Percentiles rank a stretch among this genome's conserved stretches.
Conservation (phyloP, 2,329 filamentous ascomycete species). For the Zymoseptoria pseudotritici region DNA sequence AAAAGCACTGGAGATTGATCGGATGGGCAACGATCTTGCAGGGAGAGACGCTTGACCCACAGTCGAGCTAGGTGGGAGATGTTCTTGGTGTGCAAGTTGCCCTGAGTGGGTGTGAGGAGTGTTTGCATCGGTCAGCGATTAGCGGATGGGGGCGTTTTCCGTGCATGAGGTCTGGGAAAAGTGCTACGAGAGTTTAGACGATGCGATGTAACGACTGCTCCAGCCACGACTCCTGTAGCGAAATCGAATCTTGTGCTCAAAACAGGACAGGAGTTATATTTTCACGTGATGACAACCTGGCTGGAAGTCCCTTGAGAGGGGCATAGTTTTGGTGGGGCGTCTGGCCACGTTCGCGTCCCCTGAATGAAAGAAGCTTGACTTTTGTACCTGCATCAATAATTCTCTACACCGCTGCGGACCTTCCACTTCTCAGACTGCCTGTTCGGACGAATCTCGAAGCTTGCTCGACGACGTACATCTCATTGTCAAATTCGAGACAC, state of each 20-base stretch:
- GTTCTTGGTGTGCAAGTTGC: neutral
- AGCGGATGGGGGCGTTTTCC: neutral
- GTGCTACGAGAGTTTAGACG: neutral
- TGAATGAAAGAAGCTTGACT: neutral
- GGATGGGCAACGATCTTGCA: conserved; percentile 52
- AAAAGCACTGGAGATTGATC: conserved; percentile 97
- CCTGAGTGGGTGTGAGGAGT: neutral
- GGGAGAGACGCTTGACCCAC: conserved; percentile 20
- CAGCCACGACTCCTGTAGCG: neutral
- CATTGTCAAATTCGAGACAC: neutral
- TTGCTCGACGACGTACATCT: neutral
- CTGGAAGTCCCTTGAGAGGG: neutral
- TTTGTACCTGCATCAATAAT: neutral
- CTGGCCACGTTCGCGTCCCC: neutral
- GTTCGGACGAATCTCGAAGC: neutral
- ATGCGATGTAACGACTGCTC: neutral
- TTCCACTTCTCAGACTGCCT: neutral
- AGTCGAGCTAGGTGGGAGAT: neutral
- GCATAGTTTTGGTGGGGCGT: neutral
- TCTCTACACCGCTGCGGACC: neutral
- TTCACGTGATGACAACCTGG: neutral
- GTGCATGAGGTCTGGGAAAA: neutral
- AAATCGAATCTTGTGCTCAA: neutral
- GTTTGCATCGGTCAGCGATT: neutral
- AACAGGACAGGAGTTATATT: neutral